Evolutionary conservation across 257 asterid genomes (phyloP).

Genomic region (Jasminum sambac): DNA sequence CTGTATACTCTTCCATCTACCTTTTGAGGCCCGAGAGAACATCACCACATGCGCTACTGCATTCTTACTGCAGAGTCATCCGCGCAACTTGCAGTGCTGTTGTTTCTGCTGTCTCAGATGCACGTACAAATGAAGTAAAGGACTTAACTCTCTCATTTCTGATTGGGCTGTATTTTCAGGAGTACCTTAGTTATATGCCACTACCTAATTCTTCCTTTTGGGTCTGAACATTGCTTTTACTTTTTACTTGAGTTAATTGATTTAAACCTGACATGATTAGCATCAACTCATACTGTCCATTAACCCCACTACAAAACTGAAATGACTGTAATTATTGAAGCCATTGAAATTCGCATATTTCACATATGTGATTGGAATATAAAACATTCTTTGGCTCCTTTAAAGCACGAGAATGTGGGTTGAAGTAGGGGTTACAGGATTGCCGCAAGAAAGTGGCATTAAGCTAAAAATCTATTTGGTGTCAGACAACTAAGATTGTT

Average conservation of each 20-base stretch:
- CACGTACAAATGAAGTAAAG: conserved; percentile 98
- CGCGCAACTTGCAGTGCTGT: conserved; percentile 86
- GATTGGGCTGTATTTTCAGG: neutral
- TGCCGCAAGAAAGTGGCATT: neutral
- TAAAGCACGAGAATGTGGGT: neutral
- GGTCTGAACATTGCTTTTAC: neutral
- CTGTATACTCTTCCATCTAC: conserved; percentile 90
- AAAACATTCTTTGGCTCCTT: neutral
- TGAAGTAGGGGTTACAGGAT: neutral
- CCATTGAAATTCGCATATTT: neutral
- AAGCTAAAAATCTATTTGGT: neutral
- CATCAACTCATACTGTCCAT: neutral
- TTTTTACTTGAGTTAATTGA: neutral
- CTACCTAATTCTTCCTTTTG: neutral
- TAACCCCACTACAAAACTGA: neutral
- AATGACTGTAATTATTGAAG: neutral
- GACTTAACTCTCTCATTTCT: conserved; percentile 32
- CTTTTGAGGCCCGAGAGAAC: conserved; percentile 91
- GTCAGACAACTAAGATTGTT: neutral
- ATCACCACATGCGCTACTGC: conserved; percentile 77
- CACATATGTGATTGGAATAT: neutral
- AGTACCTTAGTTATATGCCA: neutral
- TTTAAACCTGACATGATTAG: neutral
- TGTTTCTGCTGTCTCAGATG: conserved; percentile 83
- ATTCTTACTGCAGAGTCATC: conserved; percentile 79